Evolutionary conservation across 2,329 filamentous ascomycete species (phyloP).

Genomic region (Geoglossum cookeanum): DNA sequence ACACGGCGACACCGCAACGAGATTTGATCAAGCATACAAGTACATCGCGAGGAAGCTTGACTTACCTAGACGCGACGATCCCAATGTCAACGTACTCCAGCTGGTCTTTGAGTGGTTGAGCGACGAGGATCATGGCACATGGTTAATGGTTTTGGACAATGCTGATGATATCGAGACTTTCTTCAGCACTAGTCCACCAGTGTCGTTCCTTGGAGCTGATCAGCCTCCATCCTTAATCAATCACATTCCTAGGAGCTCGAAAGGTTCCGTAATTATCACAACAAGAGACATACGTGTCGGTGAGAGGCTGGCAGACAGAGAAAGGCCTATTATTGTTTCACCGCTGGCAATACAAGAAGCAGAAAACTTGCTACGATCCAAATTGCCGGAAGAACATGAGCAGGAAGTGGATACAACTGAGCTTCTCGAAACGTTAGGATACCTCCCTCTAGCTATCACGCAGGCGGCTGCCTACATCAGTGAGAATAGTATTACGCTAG

Average conservation of each 20-base stretch:
- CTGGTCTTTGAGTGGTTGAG: slow-evolving; percentile 5
- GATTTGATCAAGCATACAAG: slow-evolving; percentile 9
- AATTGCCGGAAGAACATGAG: not conserved
- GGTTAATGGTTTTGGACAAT: slow-evolving; percentile 12
- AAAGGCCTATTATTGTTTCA: slow-evolving; percentile 12
- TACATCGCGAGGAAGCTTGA: slow-evolving; percentile 7
- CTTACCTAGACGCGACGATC: slow-evolving; percentile 7
- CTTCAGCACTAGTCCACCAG: slow-evolving; percentile 1
- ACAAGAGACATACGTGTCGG: slow-evolving; percentile 18
- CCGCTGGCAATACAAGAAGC: not conserved
- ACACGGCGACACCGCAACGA: slow-evolving; percentile 6
- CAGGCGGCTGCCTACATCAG: slow-evolving; percentile 4
- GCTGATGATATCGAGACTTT: slow-evolving; percentile 10
- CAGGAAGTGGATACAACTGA: not conserved
- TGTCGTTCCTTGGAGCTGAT: not conserved
- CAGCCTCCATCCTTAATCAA: slow-evolving; percentile 3
- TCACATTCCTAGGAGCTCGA: slow-evolving; percentile 7
- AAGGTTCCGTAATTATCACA: slow-evolving; percentile 18
- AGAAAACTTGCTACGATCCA: slow-evolving; percentile 1
- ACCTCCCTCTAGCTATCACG: not conserved
- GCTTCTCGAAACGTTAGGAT: not conserved
- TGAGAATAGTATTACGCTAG: slow-evolving; percentile 8
- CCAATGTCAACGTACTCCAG: slow-evolving; percentile 3
- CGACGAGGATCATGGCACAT: slow-evolving; percentile 2
- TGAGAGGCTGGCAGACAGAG: slow-evolving; percentile 11